Evolutionary conservation across 768 basidiomycete genomes (phyloP), one percentile per base, ranked within the genome.

Genomic region (Phallus indusiatus): DNA sequence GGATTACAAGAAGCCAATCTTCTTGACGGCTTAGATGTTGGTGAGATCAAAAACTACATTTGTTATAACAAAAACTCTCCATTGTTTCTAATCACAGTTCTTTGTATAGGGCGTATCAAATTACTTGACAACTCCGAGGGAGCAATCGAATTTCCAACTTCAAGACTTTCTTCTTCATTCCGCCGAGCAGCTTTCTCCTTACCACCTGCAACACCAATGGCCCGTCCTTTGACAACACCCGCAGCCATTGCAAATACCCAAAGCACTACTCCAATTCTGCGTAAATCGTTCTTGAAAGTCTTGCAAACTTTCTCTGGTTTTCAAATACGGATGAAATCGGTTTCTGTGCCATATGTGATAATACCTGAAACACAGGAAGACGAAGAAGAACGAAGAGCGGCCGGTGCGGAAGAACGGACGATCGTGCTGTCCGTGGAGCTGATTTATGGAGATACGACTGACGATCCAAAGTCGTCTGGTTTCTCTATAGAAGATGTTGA

Each of bases 361-460:
- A 72, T 91, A 4, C 81, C 83, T 1, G 78, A 78, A 59, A 60
- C 56, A 17, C 48, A n/a, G 35, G 74, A 76, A n/a, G 78, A 78
- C 54, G 78, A 81, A 47, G 73, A 75, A n/a, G 79, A 81, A 58
- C 67, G 78, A 53, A 69, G 74, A 35, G 75, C 83, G 61, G 86
- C 86, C 46, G 86, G 88, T 10, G 84, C 82, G 62, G 88, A 87
- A 54, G 91, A 94, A 69, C 79, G 85, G 51, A 90, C 90, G 0
- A 84, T 94, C 21, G 84, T 94, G 5, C 81, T 96, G n/a, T 93
- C 88, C 60, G 84, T 96, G 5, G 94, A 96, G 65, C 76, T 96
- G 48, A 91, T 94, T 70, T 92, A 94, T 65, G 79, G 85, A 1
- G 83, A 85, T 14, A 86, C 86, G 17, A 76, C 81, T 1, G 79